Base-by-base conservation (phyloP, 2,329 filamentous ascomycete genomes). In the Penicillium sp. region DNA sequence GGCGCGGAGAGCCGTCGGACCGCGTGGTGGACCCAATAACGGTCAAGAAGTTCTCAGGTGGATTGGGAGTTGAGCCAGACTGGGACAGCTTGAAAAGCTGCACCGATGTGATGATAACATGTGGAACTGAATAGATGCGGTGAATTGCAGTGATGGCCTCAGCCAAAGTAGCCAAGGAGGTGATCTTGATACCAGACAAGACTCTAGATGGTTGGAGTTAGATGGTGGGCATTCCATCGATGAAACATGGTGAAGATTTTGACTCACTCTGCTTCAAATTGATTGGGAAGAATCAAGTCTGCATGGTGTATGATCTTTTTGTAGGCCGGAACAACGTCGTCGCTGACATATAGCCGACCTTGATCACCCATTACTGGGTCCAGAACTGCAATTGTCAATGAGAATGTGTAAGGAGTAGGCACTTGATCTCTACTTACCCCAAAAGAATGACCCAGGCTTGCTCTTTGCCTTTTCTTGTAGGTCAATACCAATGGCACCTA, bases 281-380 rank as follows among this genome's bases (percentile, higher is more conserved):
- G 90, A 60, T 98, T 98, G 3, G 92, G 92, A 11, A 96, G 68
- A 39, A 98, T 93, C 51, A 98, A 65, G 64, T 98, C 92, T 2
- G 92, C 90, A 54, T 90, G 75, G 23, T 74, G 74, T 14, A 96
- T 71, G 40, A 95, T 72, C 15, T 72, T 72, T 66, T 87, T 90
- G 65, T 96, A 98, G 10, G 85, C 88, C 0, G 89, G 89, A 11
- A 96, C 85, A 3, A 94, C 87, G 48, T 94, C 87, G 53, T 90
- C 82, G 4, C 83, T 85, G 6, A 98, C 90, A 59, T 98, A 98
- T 9, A 98, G 73, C 50, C 77, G 79, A 33, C 88, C 92, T 56
- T 95, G 88, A 61, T 98, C 92, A 18, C 92, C 92, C 92, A 98
- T 98, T 32, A 98, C 92, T 0, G 93, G 92, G 62, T 98, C 92